Percentiles rank a stretch among this genome's conserved stretches.
Evolutionary conservation across 192 early-diverging fungal species (phyloP).

Genomic region (Globomyces pollinis-pini): DNA sequence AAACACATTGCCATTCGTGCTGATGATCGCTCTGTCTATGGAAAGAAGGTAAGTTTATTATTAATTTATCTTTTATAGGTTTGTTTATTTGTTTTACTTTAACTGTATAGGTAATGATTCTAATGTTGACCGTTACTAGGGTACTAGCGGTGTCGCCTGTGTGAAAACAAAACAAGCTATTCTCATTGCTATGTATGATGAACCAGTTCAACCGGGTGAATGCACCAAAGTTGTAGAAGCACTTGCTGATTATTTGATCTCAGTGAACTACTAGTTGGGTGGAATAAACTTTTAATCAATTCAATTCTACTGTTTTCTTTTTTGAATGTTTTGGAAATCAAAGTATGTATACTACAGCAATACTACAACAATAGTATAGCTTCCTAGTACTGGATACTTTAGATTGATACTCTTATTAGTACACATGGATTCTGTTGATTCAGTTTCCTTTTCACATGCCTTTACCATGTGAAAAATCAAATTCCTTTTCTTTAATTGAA

Average conservation of each 20-base stretch:
- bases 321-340: neutral
- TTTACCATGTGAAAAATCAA: neutral
- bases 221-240: constrained; percentile 66
- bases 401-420: no score
- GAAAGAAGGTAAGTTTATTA: constrained; percentile 71
- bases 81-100: no score
- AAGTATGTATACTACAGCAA: neutral
- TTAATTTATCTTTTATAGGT: neutral
- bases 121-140: constrained; percentile 32
- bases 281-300: constrained; percentile 1
- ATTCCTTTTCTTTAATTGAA: neutral
- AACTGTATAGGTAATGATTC: no score
- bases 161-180: constrained; percentile 77
- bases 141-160: constrained; percentile 56
- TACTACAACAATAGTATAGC: neutral
- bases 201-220: constrained; percentile 56
- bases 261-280: constrained; percentile 42
- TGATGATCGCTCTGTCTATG: constrained; percentile 64
- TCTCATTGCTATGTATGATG: constrained; percentile 62
- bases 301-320: neutral
- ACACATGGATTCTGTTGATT: no score
- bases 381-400: neutral
- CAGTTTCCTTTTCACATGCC: no score
- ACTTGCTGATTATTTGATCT: constrained; percentile 72
- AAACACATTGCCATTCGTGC: constrained; percentile 71